Evolutionary conservation across 169 alveolate species (phyloP).

Genomic region (Theileria orientalis): DNA sequence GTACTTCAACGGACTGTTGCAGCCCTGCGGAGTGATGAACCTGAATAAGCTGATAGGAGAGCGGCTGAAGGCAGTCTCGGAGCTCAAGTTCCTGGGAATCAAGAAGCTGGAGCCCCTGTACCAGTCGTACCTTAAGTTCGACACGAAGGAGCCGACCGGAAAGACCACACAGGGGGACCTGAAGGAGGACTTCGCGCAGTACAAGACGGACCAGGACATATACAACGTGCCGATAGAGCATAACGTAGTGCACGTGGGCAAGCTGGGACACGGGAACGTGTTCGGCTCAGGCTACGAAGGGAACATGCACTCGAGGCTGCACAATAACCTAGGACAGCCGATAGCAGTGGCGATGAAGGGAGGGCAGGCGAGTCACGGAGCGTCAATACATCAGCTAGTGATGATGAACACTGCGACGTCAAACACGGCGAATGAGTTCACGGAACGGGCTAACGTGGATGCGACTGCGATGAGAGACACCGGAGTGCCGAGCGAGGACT

Average conservation of each 20-base stretch:
- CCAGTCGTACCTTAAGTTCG: neutral
- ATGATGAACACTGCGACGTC: neutral
- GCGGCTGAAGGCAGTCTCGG: neutral
- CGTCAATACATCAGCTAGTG: neutral
- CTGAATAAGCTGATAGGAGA: neutral
- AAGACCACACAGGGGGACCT: neutral
- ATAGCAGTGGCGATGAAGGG: conserved; percentile 16
- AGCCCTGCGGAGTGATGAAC: conserved; percentile 2
- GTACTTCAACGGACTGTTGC: conserved; percentile 3
- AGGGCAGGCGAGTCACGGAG: neutral
- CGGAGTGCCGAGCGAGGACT: neutral
- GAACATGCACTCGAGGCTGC: conserved; percentile 19
- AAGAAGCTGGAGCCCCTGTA: conserved; percentile 10
- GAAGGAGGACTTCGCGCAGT: conserved; percentile 3
- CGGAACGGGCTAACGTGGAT: neutral
- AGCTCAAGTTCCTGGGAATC: neutral
- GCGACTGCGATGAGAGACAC: neutral
- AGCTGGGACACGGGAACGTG: conserved; percentile 3
- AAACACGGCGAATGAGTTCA: neutral
- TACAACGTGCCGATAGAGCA: conserved; percentile 6
- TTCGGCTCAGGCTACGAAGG: neutral
- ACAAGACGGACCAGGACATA: neutral
- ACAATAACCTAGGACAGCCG: conserved; percentile 57
- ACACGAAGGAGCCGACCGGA: neutral
- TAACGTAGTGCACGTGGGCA: conserved; percentile 13